Evolutionary conservation across 1,284 basidiomycete species (phyloP), one percentile per base, ranked within the genome.

Genomic region (Boletus smithii): DNA sequence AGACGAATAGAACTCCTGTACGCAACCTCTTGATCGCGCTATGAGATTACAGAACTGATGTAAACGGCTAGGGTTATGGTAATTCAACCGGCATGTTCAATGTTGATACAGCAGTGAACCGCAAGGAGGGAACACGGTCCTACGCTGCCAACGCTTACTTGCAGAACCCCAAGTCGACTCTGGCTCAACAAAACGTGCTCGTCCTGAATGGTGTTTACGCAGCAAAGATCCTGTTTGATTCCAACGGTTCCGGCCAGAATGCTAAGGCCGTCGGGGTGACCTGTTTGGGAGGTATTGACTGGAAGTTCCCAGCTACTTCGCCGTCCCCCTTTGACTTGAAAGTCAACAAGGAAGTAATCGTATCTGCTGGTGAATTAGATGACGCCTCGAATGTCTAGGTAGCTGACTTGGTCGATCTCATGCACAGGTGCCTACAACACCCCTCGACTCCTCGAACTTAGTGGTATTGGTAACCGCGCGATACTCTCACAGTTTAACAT

Each of bases 31-130:
- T 16, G 20, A n/a, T 35, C 13, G 18, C 8, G 5, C 10, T 18
- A 13, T 32, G 29, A 22, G 23, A n/a, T 35, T 8, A n/a, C 20
- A n/a, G 8, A 20, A 24, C 37, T 60, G 13, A 56, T 18, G 3
- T 20, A n/a, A 27, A 26, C 1, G 10, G 3, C 4, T 23, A 57
- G 58, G 49, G 58, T 24, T 44, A 43, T 29, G 55, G 55, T 18
- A 22, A 56, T 26, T 58, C 58, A 1, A 60, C 55, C 8, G 58
- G 55, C 7, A 60, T 57, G 42, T 60, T 58, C 23, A 57, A 57
- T 18, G 40, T 49, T 7, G 58, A 60, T 33, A 48, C 56, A 9
- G 39, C 55, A 33, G 55, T 60, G 24, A 33, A 57, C 9, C 51
- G 55, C 14, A 8, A 51, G 22, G 5, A 46, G 11, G 55, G 55